Evolutionary conservation across 768 basidiomycete genomes (phyloP).

Genomic region (Lactarius hengduanensis): DNA sequence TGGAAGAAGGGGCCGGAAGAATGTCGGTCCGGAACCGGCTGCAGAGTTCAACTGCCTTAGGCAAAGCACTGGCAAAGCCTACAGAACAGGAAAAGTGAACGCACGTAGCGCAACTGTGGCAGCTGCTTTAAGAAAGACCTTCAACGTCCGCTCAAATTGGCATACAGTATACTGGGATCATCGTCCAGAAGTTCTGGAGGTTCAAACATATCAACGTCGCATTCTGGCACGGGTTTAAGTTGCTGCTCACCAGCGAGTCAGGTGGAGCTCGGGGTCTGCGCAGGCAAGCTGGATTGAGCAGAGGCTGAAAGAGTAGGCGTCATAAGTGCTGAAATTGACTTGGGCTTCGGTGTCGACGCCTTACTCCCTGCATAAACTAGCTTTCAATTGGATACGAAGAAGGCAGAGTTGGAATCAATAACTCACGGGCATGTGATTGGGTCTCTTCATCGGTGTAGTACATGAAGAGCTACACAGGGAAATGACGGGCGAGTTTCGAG

Average conservation of each 20-base stretch:
- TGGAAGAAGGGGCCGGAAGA: slow-evolving; percentile 76
- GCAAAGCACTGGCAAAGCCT: slow-evolving; percentile 49
- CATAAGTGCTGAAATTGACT: neutral
- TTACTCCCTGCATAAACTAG: slow-evolving; percentile 11
- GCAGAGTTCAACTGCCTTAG: slow-evolving; percentile 43
- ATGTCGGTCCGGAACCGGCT: slow-evolving; percentile 53
- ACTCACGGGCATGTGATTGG: slow-evolving; percentile 39
- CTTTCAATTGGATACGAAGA: neutral
- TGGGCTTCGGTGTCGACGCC: neutral
- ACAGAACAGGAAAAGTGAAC: slow-evolving; percentile 61
- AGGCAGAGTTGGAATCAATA: neutral
- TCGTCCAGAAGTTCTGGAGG: slow-evolving; percentile 24
- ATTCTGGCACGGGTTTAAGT: too few relatives aligned
- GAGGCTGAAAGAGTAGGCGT: neutral
- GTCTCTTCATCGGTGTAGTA: slow-evolving; percentile 64
- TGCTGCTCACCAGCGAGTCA: slow-evolving; percentile 7
- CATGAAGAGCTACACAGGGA: slow-evolving; percentile 53
- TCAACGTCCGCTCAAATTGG: slow-evolving; percentile 79
- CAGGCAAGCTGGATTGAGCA: slow-evolving; percentile 6
- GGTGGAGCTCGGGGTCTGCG: neutral
- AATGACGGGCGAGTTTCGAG: neutral
- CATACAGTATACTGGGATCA: slow-evolving; percentile 62
- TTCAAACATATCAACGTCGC: neutral
- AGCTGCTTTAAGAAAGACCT: slow-evolving; percentile 62
- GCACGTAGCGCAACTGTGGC: slow-evolving; percentile 83